phyloP scores from a whole-genome alignment of 768 basidiomycete species.

The Auricularia sp. region DNA sequence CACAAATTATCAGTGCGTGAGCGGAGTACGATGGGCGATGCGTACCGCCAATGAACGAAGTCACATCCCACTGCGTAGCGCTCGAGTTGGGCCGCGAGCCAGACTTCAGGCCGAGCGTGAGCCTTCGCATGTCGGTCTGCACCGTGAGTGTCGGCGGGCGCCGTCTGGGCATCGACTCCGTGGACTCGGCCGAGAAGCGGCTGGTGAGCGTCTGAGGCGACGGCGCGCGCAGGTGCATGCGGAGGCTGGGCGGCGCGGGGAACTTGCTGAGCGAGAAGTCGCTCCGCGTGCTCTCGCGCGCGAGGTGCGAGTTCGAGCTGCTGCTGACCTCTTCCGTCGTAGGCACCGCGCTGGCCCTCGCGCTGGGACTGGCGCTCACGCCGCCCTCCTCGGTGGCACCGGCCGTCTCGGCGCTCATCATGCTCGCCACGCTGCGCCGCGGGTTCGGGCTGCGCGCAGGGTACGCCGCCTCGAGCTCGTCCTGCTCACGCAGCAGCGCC shows the following conservation, averaged over 20 bases:
- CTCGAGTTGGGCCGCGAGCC: not conserved
- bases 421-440: not conserved
- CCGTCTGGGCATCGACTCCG: not conserved
- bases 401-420: not conserved
- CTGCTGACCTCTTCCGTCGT: not conserved
- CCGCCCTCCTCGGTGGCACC: not conserved
- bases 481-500: conserved; percentile 1
- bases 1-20: not conserved
- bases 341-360: too few species aligned
- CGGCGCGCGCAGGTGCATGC: not conserved
- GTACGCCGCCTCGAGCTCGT: not conserved
- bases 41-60: not conserved
- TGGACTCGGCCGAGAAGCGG: not conserved
- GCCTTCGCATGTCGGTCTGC: not conserved
- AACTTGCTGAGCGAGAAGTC: conserved; percentile 2
- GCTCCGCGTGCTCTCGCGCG: not conserved
- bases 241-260: not conserved
- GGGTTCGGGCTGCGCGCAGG: not conserved
- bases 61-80: not conserved
- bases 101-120: not conserved
- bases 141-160: not conserved
- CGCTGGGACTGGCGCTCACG: not conserved
- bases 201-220: not conserved
- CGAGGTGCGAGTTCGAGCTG: not conserved
- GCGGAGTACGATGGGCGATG: not conserved